Base-by-base conservation (phyloP, 2,329 filamentous ascomycete genomes). In the Thelonectria blattea region DNA sequence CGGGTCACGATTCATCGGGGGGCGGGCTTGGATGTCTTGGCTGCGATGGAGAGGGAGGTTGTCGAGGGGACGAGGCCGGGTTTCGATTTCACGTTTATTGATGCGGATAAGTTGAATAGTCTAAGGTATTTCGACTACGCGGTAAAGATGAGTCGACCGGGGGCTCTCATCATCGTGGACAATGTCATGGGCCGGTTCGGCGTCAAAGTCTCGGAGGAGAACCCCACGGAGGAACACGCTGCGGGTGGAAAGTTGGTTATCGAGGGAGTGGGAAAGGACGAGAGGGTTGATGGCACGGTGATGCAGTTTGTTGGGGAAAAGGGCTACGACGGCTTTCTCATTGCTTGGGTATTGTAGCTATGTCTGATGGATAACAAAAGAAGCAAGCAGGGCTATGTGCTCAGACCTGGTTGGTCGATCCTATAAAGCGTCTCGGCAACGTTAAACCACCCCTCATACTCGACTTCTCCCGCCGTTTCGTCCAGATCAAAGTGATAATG, bases 361-460 rank as follows among this genome's bases (percentile, higher is more conserved):
- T 24, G 14, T 37, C 12, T 8, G n/a, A 37, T 15, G 4, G 15
- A 15, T 11, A 5, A 37, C 15, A 11, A 10, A 34, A 3, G 32
- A 34, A 10, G 15, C 15, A 37, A 14, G 11, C 27, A 6, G 27
- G 5, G 5, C 22, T 11, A 46, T 15, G 18, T 46, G 2, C n/a
- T 27, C 9, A 9, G 20, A 6, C 18, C 22, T 7, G 61, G 63
- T n/a, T 50, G 56, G 15, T 80, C 78, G 49, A 81, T 71, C 2
- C 78, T 68, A 61, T 79, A 80, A 1, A 82, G 55, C 3, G 63
- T 56, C 27, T 77, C 72, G 4, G 78, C 79, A 8, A 75, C 72
- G 60, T 81, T 80, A 30, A 81, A 79, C 65, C 80, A 82, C 1
- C 72, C 79, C 60, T 81, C 78, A 63, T 82, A 82, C 56, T 81